Conservation (phyloP, 306 rosid genomes). For the Trichosanthes cucumerina region DNA sequence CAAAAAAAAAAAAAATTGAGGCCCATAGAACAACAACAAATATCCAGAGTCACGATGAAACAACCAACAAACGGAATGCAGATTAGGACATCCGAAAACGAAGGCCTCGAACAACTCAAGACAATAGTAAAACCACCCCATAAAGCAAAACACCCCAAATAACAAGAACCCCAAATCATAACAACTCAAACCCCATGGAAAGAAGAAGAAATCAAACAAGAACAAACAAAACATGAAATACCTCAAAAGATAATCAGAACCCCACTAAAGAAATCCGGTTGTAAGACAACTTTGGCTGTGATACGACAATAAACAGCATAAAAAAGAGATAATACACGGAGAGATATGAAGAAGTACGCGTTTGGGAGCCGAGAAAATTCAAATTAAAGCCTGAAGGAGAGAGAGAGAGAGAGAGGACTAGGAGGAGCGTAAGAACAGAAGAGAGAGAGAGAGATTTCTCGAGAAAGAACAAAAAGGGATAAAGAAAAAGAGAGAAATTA, state of each 20-base stretch:
- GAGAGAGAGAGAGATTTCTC: constrained; percentile 23
- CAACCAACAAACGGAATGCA: background rate
- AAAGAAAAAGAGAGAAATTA: background rate
- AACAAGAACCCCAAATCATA: background rate
- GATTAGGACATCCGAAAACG: background rate
- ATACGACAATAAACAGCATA: constrained; percentile 11
- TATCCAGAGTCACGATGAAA: background rate
- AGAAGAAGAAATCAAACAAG: background rate
- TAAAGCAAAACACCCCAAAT: background rate
- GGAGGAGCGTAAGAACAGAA: constrained; percentile 14
- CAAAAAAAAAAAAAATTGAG: background rate
- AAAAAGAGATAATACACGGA: background rate
- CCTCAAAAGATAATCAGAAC: background rate
- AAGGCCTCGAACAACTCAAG: background rate
- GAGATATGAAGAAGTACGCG: constrained; percentile 23
- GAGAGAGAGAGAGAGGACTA: constrained; percentile 1
- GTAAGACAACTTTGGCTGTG: background rate
- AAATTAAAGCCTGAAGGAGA: constrained; percentile 43
- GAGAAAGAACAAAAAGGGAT: constrained; percentile 24
- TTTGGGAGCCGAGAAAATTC: constrained; percentile 29
- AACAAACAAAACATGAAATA: background rate
- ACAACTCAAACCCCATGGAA: background rate
- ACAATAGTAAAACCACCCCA: background rate
- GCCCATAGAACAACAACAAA: background rate
- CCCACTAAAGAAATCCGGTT: background rate